Evolutionary conservation across 352 stramenopile species (phyloP).

Genomic region (Globisporangium paroecandrum): DNA sequence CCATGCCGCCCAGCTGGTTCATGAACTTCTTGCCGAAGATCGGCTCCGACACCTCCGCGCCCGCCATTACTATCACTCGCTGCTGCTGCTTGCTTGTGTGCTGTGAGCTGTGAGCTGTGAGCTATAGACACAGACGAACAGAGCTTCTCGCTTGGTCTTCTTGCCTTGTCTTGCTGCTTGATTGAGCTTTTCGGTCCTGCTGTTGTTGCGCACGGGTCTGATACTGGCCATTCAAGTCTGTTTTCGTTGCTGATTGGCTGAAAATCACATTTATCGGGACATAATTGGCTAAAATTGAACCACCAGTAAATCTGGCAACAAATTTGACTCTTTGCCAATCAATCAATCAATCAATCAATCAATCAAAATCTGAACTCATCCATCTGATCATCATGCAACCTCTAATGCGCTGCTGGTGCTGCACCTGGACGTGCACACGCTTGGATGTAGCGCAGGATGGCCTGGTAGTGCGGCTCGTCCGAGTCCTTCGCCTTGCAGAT

Average conservation of each 20-base stretch:
- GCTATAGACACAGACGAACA: neutral
- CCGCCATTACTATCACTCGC: neutral
- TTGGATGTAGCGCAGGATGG: constrained; percentile 41
- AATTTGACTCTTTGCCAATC: too few species aligned
- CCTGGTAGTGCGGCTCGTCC: constrained; percentile 63
- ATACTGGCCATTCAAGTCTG: neutral
- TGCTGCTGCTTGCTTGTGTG: neutral
- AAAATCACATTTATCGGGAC: neutral
- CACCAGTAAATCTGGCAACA: too few species aligned
- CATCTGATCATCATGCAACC: neutral
- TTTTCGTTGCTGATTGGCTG: neutral
- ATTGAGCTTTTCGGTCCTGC: neutral
- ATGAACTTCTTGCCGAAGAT: constrained; percentile 86
- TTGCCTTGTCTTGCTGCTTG: neutral
- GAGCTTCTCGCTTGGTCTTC: neutral
- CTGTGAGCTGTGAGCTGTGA: neutral
- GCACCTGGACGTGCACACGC: neutral
- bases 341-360: too few species aligned
- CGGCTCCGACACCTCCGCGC: constrained; percentile 32
- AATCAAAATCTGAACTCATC: neutral
- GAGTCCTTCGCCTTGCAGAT: constrained; percentile 79
- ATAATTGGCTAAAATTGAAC: too few species aligned
- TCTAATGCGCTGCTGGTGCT: neutral
- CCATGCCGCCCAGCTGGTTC: constrained; percentile 69
- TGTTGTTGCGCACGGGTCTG: neutral